These are phyloP conservation scores for Millerozyma acaciae DNA, from an alignment of 805 yeast genomes.

Conservation along the genomic window DNA sequence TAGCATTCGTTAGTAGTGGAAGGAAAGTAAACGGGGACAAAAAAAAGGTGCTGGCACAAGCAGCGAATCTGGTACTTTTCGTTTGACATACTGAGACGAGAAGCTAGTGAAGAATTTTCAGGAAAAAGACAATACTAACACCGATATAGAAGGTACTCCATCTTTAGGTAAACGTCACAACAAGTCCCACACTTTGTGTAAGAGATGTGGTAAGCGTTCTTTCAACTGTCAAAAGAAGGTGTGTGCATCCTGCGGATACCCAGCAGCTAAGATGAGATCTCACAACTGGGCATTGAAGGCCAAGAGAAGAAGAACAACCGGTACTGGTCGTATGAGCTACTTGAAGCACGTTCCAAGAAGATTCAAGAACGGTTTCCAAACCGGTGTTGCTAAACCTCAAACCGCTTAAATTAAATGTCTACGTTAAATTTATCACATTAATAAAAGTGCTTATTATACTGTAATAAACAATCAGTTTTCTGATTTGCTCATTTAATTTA, in stretches of 20 bases:
- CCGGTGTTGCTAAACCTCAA: slow-evolving; percentile 71
- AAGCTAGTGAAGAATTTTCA: too few species aligned
- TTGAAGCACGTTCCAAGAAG: slow-evolving; percentile 95
- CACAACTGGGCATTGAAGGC: slow-evolving; percentile 99
- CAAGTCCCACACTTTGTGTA: slow-evolving; percentile 99
- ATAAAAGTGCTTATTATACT: slow-evolving; percentile 1
- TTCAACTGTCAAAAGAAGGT: slow-evolving; percentile 99
- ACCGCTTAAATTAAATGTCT: slow-evolving; percentile 47
- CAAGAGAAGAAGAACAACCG: slow-evolving; percentile 99
- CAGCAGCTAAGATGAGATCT: slow-evolving; percentile 98
- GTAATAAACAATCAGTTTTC: slow-evolving; percentile 1
- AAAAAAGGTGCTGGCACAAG: too few species aligned
- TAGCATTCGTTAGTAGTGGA: too few species aligned
- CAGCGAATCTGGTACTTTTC: too few species aligned
- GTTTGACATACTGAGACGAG: too few species aligned
- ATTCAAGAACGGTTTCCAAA: slow-evolving; percentile 98
- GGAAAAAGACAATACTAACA: slow-evolving; percentile 14
- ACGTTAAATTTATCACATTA: slow-evolving; percentile 1
- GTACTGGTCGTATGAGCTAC: slow-evolving; percentile 99
- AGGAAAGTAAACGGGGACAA: too few species aligned
- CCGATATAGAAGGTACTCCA: slow-evolving; percentile 89
- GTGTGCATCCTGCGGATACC: slow-evolving; percentile 98
- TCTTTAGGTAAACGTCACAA: slow-evolving; percentile 99
- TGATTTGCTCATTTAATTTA: slow-evolving; percentile 2
- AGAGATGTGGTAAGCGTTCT: slow-evolving; percentile 98